Base-by-base conservation (phyloP, 139 green algal genomes). In the Pycnococcus provasolii region DNA sequence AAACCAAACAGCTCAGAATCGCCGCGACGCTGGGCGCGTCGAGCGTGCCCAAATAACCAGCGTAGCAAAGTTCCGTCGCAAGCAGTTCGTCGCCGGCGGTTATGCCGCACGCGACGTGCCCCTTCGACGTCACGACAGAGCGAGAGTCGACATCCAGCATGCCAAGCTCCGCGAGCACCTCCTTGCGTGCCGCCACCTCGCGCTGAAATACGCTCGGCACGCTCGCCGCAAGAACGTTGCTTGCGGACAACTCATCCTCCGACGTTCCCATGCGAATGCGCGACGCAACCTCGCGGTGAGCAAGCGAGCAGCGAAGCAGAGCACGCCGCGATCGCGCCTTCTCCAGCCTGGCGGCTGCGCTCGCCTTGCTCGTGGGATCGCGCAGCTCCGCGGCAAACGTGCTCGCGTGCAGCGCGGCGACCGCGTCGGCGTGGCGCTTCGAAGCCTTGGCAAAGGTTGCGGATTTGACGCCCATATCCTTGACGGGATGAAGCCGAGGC, bases 61-160 rank as follows among this genome's bases (percentile, higher is more conserved):
- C 26, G 26, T 26, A 26, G 26, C 26, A 26, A 26, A 90, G 75
- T 74, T 91, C 85, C 42, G 79, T 72, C 2, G 77, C 69, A 52
- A 88, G 53, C 67, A 90, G 76, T 71, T 88, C 85, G 66, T 90
- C 87, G 11, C 80, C 81, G 1, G 83, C 84, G 73, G 86, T 83
- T 42, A 93, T 83, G 80, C 91, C 85, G 62, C 83, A 88, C 7
- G 86, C 86, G 3, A 82, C 85, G 3, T 75, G 68, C 4, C 85
- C 85, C 67, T 89, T 78, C 13, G 84, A 57, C 47, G 41, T 52
- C 53, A 95, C 85, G 41, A 89, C 66, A 37, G 81, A 86, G 1
- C 86, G 82, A 0, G 64, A 78, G 7, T 85, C 74, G 4, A 96
- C 74, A 67, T 94, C 86, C 60, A 99, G 84, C 70, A 80, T 78